Conservation (phyloP, 179 eudicot species). For the Heliamphora pulchella region DNA sequence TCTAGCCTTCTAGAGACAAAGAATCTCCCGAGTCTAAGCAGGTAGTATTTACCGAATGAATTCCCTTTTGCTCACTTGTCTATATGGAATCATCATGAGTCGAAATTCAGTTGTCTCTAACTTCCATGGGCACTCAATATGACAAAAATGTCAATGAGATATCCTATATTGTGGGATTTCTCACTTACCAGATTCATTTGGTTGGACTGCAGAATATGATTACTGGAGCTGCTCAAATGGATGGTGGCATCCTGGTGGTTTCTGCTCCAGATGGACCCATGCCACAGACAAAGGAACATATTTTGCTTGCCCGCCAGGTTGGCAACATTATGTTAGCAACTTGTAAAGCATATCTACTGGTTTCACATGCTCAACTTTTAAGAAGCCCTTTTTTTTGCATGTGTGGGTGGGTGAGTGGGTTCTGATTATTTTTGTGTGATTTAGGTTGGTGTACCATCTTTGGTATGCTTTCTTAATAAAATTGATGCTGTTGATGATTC, state of each 20-base stretch:
- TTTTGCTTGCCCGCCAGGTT: conserved; percentile 94
- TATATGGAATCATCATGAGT: not conserved
- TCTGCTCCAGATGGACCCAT: conserved; percentile 99
- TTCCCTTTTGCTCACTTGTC: no score
- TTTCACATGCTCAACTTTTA: not conserved
- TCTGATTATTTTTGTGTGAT: conserved; percentile 9
- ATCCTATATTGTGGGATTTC: not conserved
- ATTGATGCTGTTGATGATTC: conserved; percentile 86
- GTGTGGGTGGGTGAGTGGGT: no score
- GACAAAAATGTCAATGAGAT: not conserved
- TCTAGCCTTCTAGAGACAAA: not conserved
- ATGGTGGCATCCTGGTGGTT: conserved; percentile 96
- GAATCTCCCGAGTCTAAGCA: no score
- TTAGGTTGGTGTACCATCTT: conserved; percentile 93
- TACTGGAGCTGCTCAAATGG: conserved; percentile 99
- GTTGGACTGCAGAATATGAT: conserved; percentile 71
- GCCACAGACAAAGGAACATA: conserved; percentile 97
- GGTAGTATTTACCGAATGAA: no score
- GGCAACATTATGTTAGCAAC: not conserved
- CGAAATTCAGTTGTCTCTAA: not conserved
- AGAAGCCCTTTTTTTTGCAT: not conserved
- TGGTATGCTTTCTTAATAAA: conserved; percentile 88
- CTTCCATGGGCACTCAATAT: not conserved
- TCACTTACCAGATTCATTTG: conserved; percentile 3
- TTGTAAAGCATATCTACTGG: not conserved